Conservation (phyloP, 1,139 yeast genomes). For the Candida frijolesensis region DNA sequence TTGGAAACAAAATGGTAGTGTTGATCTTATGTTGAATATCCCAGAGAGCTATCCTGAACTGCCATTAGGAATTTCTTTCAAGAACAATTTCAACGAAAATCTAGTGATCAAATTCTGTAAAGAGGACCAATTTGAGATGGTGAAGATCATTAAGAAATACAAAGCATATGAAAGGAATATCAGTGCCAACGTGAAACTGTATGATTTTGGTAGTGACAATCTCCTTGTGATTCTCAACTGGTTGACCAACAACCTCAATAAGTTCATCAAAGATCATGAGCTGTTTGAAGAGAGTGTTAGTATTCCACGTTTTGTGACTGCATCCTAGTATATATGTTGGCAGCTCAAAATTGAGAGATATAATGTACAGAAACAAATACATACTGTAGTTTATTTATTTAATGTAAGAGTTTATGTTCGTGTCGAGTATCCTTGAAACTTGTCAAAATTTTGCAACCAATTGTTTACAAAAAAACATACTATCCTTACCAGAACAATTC, state of each 20-base stretch:
- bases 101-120: conserved; percentile 23
- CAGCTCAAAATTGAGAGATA: no score
- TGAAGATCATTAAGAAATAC: conserved; percentile 20
- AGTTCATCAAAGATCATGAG: conserved; percentile 21
- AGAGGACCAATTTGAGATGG: conserved; percentile 17
- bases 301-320: no score
- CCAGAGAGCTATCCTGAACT: conserved; percentile 26
- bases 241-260: conserved; percentile 29
- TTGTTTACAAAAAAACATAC: not conserved
- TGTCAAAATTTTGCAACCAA: not conserved
- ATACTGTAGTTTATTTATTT: no score
- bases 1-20: conserved; percentile 21
- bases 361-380: no score
- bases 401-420: not conserved
- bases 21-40: conserved; percentile 24
- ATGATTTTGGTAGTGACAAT: conserved; percentile 19
- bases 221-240: conserved; percentile 31
- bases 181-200: conserved; percentile 21
- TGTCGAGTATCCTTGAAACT: not conserved
- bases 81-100: conserved; percentile 27
- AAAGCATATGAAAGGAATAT: conserved; percentile 28
- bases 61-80: conserved; percentile 21
- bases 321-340: no score
- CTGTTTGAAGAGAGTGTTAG: conserved; percentile 26
- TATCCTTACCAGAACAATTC: no score